These are phyloP conservation scores for Myriosclerotinia curreyana DNA, from an alignment of 2,329 filamentous ascomycete genomes.

Conservation along the genomic window DNA sequence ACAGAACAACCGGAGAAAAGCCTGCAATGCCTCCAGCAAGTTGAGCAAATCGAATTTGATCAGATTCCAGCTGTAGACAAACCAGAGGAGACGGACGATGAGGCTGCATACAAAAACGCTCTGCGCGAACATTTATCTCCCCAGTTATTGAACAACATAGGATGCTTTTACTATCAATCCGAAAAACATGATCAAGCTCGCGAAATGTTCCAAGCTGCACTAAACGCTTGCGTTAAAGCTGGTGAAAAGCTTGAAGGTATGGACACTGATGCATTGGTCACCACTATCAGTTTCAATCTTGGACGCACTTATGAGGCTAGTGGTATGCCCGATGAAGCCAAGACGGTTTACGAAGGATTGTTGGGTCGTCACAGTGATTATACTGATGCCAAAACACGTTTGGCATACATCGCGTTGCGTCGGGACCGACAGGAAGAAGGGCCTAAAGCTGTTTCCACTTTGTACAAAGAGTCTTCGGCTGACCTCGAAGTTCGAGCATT, in stretches of 20 bases:
- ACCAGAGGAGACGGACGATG: slow-evolving; percentile 58
- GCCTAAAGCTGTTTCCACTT: slow-evolving; percentile 76
- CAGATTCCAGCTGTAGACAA: slow-evolving; percentile 69
- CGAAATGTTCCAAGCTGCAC: slow-evolving; percentile 86
- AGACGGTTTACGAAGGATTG: slow-evolving; percentile 83
- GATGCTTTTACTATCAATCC: slow-evolving; percentile 87
- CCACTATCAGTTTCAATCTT: slow-evolving; percentile 95
- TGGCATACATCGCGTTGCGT: slow-evolving; percentile 85
- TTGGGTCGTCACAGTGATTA: slow-evolving; percentile 85
- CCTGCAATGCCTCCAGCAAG: slow-evolving; percentile 84
- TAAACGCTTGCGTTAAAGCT: slow-evolving; percentile 82
- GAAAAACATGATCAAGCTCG: slow-evolving; percentile 78
- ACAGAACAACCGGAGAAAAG: slow-evolving; percentile 82
- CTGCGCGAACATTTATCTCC: slow-evolving; percentile 80
- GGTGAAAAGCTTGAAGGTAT: slow-evolving; percentile 70
- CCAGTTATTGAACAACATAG: slow-evolving; percentile 94
- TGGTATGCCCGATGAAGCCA: slow-evolving; percentile 75
- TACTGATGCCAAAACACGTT: slow-evolving; percentile 81
- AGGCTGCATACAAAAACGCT: slow-evolving; percentile 55
- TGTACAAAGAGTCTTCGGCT: slow-evolving; percentile 78
- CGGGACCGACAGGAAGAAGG: slow-evolving; percentile 81
- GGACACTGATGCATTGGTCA: slow-evolving; percentile 88
- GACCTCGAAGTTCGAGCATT: slow-evolving; percentile 90
- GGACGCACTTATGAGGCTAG: slow-evolving; percentile 89
- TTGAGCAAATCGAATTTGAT: slow-evolving; percentile 84